Percentiles rank a stretch among this genome's conserved stretches.
phyloP scores from a whole-genome alignment of 140 eudicot species.

The Stevia rebaudiana region DNA sequence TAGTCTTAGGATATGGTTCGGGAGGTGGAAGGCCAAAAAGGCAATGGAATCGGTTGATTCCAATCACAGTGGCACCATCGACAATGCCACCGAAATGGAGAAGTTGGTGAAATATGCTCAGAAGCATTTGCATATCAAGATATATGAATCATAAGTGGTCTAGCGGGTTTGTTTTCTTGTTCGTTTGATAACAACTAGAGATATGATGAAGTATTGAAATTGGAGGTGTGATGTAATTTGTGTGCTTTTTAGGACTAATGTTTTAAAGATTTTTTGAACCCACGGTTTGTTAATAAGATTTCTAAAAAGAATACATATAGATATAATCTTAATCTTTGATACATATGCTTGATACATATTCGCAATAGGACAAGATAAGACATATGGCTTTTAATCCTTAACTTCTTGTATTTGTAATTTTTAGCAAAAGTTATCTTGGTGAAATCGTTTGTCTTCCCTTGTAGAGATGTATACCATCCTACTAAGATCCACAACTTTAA shows the following conservation, averaged over 20 bases:
- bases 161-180: neutral
- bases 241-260: neutral
- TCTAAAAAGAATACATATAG: too few relatives aligned
- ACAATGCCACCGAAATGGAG: constrained; percentile 35
- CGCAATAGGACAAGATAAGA: too few relatives aligned
- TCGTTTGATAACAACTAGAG: neutral
- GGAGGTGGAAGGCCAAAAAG: constrained; percentile 51
- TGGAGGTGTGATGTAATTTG: neutral
- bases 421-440: too few relatives aligned
- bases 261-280: too few relatives aligned
- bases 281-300: too few relatives aligned
- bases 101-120: constrained; percentile 44
- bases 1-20: constrained; percentile 48
- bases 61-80: constrained; percentile 44
- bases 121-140: constrained; percentile 43
- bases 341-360: too few relatives aligned
- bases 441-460: too few relatives aligned
- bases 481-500: too few relatives aligned
- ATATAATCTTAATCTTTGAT: too few relatives aligned
- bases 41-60: constrained; percentile 43
- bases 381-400: too few relatives aligned
- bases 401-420: too few relatives aligned
- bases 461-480: too few relatives aligned
- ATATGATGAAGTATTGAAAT: neutral
- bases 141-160: constrained; percentile 23